phyloP scores from a whole-genome alignment of 768 basidiomycete genomes.

The Phylloporus arenicola region DNA sequence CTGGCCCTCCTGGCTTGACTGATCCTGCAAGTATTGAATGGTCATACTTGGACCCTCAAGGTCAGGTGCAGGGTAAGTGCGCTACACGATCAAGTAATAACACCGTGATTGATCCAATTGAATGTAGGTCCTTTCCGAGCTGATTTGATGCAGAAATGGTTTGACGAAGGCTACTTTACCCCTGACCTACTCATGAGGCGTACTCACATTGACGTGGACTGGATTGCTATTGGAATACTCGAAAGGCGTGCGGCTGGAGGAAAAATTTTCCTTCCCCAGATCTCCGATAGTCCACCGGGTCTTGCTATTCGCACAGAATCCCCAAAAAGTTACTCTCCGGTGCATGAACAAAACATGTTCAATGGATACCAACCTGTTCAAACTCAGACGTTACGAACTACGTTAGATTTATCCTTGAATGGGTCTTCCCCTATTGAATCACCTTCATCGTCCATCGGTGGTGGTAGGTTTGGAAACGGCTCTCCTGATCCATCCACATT shows the following conservation, averaged over 20 bases:
- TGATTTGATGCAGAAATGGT: constrained; percentile 92
- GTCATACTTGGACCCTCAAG: constrained; percentile 90
- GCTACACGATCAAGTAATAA: neutral
- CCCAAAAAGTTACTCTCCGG: constrained; percentile 39
- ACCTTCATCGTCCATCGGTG: constrained; percentile 67
- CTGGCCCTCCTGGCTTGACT: constrained; percentile 38
- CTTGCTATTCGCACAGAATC: constrained; percentile 46
- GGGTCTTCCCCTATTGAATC: constrained; percentile 60
- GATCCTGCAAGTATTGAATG: constrained; percentile 70
- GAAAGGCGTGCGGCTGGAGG: constrained; percentile 45
- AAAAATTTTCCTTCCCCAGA: constrained; percentile 60
- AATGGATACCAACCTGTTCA: constrained; percentile 65
- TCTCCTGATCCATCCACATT: constrained; percentile 67
- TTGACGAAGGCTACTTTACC: constrained; percentile 83
- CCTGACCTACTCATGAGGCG: constrained; percentile 82
- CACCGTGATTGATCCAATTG: constrained; percentile 1
- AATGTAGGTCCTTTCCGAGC: constrained; percentile 80
- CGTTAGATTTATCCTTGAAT: constrained; percentile 57
- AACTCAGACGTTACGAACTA: constrained; percentile 52
- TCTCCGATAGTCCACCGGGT: constrained; percentile 47
- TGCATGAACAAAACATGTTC: constrained; percentile 35
- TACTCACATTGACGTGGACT: constrained; percentile 60
- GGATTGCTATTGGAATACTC: constrained; percentile 61
- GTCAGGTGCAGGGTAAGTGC: constrained; percentile 78
- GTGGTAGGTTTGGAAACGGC: constrained; percentile 54